phyloP scores from a whole-genome alignment of 208 protist genomes.

The Leishmania guyanensis region DNA sequence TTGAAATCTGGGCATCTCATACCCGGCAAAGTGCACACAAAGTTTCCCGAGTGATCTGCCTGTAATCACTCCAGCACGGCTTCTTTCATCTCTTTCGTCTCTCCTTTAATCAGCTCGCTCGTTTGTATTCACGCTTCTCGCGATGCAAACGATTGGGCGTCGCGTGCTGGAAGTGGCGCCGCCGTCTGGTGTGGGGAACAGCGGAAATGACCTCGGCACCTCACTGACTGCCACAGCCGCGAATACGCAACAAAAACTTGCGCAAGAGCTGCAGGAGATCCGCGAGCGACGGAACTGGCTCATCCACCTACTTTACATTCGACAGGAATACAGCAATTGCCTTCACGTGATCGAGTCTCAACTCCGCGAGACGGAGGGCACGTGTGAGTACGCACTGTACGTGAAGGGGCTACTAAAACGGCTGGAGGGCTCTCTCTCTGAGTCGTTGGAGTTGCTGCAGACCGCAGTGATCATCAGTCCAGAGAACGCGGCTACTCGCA shows the following conservation, averaged over 20 bases:
- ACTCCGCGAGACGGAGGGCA: constrained; percentile 73
- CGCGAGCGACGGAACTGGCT: constrained; percentile 93
- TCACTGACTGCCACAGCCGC: neutral
- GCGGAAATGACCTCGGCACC: neutral
- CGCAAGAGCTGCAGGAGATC: constrained; percentile 36
- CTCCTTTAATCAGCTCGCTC: neutral
- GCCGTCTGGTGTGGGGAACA: neutral
- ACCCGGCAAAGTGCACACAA: neutral
- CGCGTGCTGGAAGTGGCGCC: neutral
- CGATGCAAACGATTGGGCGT: neutral
- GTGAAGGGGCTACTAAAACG: constrained; percentile 93
- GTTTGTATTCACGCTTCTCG: neutral
- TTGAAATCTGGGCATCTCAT: neutral
- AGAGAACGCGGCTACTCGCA: constrained; percentile 85
- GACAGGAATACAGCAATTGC: constrained; percentile 90
- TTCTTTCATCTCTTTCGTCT: neutral
- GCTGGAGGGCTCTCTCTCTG: constrained; percentile 91
- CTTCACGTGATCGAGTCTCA: constrained; percentile 88
- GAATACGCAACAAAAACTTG: constrained; percentile 17
- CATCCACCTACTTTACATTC: constrained; percentile 93
- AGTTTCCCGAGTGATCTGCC: neutral
- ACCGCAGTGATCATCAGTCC: constrained; percentile 89
- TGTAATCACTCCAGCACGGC: neutral
- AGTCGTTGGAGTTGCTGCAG: constrained; percentile 95
- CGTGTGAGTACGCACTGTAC: constrained; percentile 92